Percentiles rank a stretch among this genome's conserved stretches.
These are phyloP conservation scores for Xylaria flabelliformis DNA, from an alignment of 495 filamentous ascomycete species.

Conservation along the genomic window DNA sequence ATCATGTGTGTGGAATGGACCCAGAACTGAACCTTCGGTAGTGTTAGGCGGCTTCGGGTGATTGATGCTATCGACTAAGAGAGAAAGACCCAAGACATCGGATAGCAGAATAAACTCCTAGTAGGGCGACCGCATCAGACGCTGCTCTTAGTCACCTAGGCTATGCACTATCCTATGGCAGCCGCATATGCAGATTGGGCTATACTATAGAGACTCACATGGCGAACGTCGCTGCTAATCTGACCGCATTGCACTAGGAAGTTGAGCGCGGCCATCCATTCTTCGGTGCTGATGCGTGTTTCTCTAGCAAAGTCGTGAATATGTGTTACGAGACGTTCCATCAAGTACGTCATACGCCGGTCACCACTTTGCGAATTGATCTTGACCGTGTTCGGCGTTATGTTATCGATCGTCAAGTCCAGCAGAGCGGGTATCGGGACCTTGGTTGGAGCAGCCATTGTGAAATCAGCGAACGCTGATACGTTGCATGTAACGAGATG, in stretches of 20 bases:
- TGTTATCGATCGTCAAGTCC: conserved; percentile 81
- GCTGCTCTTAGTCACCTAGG: not conserved
- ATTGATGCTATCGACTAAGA: conserved; percentile 89
- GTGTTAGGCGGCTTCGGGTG: conserved; percentile 79
- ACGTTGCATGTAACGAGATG: not conserved
- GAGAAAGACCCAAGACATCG: conserved; percentile 86
- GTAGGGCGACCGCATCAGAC: not conserved
- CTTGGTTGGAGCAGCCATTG: conserved; percentile 23
- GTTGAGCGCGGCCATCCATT: conserved; percentile 77
- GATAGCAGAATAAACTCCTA: conserved; percentile 95
- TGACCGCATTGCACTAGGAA: conserved; percentile 79
- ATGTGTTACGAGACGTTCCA: conserved; percentile 76
- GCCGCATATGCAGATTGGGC: not conserved
- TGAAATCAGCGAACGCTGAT: not conserved
- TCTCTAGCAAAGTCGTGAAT: conserved; percentile 85
- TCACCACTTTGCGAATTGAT: conserved; percentile 76
- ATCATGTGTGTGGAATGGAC: conserved; percentile 94
- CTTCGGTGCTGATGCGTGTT: conserved; percentile 75
- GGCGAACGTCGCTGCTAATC: conserved; percentile 73
- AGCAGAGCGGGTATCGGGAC: conserved; percentile 55
- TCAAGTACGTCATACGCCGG: conserved; percentile 72
- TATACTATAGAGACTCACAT: conserved; percentile 50
- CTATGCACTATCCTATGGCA: not conserved
- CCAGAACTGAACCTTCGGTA: conserved; percentile 89
- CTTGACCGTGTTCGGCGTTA: conserved; percentile 75